Evolutionary conservation across 257 asterid genomes (phyloP).

Genomic region (Lantana camara): DNA sequence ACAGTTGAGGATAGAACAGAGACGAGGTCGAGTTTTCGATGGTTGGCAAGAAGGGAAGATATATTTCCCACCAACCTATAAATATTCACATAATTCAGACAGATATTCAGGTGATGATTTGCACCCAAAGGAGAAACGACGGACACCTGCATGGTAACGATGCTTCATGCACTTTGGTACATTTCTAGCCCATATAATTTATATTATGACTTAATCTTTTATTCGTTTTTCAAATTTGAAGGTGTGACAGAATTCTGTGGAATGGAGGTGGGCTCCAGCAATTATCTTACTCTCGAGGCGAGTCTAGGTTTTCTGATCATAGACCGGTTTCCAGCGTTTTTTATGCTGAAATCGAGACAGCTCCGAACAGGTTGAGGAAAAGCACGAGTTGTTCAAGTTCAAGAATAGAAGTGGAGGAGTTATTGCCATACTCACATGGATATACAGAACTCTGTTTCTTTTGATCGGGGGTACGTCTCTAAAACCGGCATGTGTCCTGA

Average conservation of each 20-base stretch:
- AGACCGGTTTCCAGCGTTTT: constrained; percentile 91
- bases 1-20: constrained; percentile 93
- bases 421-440: constrained; percentile 88
- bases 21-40: constrained; percentile 83
- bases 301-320: constrained; percentile 93
- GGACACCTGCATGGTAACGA: constrained; percentile 96
- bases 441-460: constrained; percentile 97
- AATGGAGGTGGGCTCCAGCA: constrained; percentile 90
- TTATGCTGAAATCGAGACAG: constrained; percentile 87
- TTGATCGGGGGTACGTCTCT: constrained; percentile 35
- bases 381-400: constrained; percentile 89
- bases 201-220: not conserved
- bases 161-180: not conserved
- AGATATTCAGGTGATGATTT: constrained; percentile 89
- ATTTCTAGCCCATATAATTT: not conserved
- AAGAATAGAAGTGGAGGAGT: constrained; percentile 80
- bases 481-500: not conserved
- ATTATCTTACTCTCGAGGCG: constrained; percentile 82
- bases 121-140: constrained; percentile 94
- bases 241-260: constrained; percentile 98
- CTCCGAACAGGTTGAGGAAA: constrained; percentile 71
- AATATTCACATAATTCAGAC: constrained; percentile 91
- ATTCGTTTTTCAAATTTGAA: too few species aligned
- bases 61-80: constrained; percentile 98
- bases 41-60: constrained; percentile 98